phyloP scores from a whole-genome alignment of 140 eudicot genomes.

The Flaveria floridana region DNA sequence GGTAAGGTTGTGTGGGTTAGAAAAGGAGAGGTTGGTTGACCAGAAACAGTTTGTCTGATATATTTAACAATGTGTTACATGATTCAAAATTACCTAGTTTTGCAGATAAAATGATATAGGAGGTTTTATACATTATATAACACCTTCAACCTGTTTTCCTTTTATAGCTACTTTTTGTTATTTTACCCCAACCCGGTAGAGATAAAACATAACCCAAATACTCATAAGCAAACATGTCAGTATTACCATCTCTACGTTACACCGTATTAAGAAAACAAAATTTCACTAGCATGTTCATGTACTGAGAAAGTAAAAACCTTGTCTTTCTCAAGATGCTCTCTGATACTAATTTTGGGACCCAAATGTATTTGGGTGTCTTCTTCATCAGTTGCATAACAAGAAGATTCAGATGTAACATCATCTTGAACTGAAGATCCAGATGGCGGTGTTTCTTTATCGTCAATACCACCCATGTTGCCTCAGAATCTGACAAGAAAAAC shows the following conservation, averaged over 20 bases:
- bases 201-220: not conserved
- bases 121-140: not conserved
- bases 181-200: not conserved
- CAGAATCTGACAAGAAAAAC: slow-evolving; percentile 28
- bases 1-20: not conserved
- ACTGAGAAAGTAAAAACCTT: slow-evolving; percentile 47
- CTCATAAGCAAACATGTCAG: not conserved
- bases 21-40: not conserved
- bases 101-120: not conserved
- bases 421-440: slow-evolving; percentile 35
- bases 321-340: slow-evolving; percentile 73
- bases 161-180: not conserved
- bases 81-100: not conserved
- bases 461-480: slow-evolving; percentile 40
- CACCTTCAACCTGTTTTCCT: not conserved
- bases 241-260: not conserved
- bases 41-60: not conserved
- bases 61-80: not conserved
- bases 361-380: slow-evolving; percentile 54
- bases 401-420: slow-evolving; percentile 48
- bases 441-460: slow-evolving; percentile 31
- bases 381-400: slow-evolving; percentile 61
- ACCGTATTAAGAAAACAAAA: not conserved
- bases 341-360: slow-evolving; percentile 76
- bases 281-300: not conserved